Evolutionary conservation across 2,329 filamentous ascomycete genomes (phyloP).

Genomic region (Echinosphaeria canescens): DNA sequence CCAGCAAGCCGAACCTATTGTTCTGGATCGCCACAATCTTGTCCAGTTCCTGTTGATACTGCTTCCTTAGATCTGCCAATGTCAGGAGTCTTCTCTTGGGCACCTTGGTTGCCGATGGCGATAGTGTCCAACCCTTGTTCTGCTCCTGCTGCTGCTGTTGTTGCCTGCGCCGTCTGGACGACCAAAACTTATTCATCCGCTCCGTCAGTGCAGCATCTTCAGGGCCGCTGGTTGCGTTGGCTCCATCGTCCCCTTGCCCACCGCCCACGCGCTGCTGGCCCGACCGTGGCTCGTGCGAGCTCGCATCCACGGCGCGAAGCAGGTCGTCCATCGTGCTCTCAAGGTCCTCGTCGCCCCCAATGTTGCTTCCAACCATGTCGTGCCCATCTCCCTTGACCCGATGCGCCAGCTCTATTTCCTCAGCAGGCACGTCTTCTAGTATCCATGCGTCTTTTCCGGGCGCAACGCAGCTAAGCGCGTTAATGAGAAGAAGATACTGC

Average conservation of each 20-base stretch:
- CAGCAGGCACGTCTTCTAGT: slow-evolving; percentile 21
- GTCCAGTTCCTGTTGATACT: slow-evolving; percentile 82
- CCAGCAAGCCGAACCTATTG: slow-evolving; percentile 64
- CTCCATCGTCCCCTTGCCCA: slow-evolving; percentile 1
- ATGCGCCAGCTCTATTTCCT: no score
- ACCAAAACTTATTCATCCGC: slow-evolving; percentile 7
- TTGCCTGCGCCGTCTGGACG: slow-evolving; percentile 8
- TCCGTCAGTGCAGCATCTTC: slow-evolving; percentile 6
- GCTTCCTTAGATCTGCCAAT: slow-evolving; percentile 64
- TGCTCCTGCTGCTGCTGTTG: slow-evolving; percentile 6
- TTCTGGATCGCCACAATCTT: slow-evolving; percentile 71
- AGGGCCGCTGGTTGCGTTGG: neutral
- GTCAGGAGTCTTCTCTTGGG: slow-evolving; percentile 70
- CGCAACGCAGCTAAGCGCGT: slow-evolving; percentile 71
- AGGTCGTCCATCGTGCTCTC: slow-evolving; percentile 6
- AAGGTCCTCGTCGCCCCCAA: slow-evolving; percentile 4
- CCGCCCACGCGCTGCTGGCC: slow-evolving; percentile 1
- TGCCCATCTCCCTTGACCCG: no score
- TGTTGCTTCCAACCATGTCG: slow-evolving; percentile 2
- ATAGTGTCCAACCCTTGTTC: neutral
- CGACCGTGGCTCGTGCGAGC: no score
- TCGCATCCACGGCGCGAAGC: slow-evolving; percentile 4
- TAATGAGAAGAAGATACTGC: slow-evolving; percentile 81
- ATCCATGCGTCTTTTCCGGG: slow-evolving; percentile 66
- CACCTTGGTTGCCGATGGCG: no score